These are phyloP conservation scores for Alternaria sp. DNA, from an alignment of 2,329 filamentous ascomycete genomes.

Conservation along the genomic window DNA sequence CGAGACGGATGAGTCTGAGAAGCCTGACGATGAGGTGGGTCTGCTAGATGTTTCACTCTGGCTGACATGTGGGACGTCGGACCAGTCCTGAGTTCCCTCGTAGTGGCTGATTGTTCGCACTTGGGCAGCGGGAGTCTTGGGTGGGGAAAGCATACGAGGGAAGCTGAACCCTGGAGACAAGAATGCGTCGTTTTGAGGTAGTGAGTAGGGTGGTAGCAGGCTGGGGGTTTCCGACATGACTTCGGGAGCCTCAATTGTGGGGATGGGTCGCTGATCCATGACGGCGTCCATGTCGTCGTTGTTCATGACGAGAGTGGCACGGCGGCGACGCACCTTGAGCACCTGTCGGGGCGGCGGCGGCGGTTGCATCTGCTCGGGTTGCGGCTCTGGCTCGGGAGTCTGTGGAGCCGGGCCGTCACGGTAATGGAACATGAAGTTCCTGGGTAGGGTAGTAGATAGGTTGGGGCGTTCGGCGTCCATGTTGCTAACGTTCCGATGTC, in stretches of 20 bases:
- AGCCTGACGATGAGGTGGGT: slow-evolving; percentile 64
- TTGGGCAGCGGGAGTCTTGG: slow-evolving; percentile 57
- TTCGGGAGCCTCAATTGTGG: slow-evolving; percentile 59
- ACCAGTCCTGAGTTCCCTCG: slow-evolving; percentile 39
- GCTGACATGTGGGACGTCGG: slow-evolving; percentile 36
- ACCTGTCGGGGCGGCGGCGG: slow-evolving; percentile 56
- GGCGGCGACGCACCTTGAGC: slow-evolving; percentile 57
- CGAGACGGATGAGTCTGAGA: slow-evolving; percentile 68
- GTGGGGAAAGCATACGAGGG: slow-evolving; percentile 53
- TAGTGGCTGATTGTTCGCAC: slow-evolving; percentile 38
- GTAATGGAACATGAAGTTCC: slow-evolving; percentile 59
- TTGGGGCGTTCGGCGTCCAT: slow-evolving; percentile 55
- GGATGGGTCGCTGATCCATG: slow-evolving; percentile 47
- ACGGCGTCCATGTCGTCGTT: slow-evolving; percentile 35
- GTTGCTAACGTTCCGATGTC: slow-evolving; percentile 9
- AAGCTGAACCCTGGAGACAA: slow-evolving; percentile 51
- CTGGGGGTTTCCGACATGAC: slow-evolving; percentile 35
- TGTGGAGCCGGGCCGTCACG: slow-evolving; percentile 53
- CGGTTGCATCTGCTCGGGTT: slow-evolving; percentile 45
- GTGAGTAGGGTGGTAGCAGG: slow-evolving; percentile 33
- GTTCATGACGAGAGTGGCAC: slow-evolving; percentile 42
- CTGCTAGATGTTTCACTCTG: slow-evolving; percentile 58
- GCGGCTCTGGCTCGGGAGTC: slow-evolving; percentile 54
- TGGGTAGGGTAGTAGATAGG: slow-evolving; percentile 58
- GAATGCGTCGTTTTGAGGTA: slow-evolving; percentile 43